These are phyloP conservation scores for Trypanosoma congolense DNA, from an alignment of 208 protist species.

Conservation along the genomic window DNA sequence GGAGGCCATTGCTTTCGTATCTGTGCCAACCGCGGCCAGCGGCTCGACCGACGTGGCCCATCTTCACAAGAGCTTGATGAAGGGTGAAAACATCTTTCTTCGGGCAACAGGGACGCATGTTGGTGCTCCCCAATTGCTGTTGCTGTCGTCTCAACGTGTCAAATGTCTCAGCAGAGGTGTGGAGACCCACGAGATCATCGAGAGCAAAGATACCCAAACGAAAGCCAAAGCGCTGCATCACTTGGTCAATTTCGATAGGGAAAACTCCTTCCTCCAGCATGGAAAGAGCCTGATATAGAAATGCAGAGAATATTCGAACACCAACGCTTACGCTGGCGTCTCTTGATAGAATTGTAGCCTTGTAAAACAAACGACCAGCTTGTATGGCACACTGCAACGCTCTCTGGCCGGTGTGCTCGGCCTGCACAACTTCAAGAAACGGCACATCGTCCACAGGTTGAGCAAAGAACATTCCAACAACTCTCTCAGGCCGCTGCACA, in stretches of 20 bases:
- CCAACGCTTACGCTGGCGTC: slow-evolving; percentile 64
- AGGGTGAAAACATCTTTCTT: slow-evolving; percentile 44
- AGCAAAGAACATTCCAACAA: slow-evolving; percentile 85
- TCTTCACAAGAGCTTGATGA: slow-evolving; percentile 36
- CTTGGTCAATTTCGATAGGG: slow-evolving; percentile 72
- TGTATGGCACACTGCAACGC: slow-evolving; percentile 48
- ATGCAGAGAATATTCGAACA: slow-evolving; percentile 66
- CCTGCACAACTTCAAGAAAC: slow-evolving; percentile 70
- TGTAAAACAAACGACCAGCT: slow-evolving; percentile 51
- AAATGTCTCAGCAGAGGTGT: slow-evolving; percentile 32
- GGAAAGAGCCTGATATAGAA: slow-evolving; percentile 68
- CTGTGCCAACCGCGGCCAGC: slow-evolving; percentile 72
- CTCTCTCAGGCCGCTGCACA: slow-evolving; percentile 41
- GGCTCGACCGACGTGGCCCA: slow-evolving; percentile 64
- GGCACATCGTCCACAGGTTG: slow-evolving; percentile 75
- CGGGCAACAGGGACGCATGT: slow-evolving; percentile 18
- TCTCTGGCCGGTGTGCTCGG: slow-evolving; percentile 29
- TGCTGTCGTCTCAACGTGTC: slow-evolving; percentile 1
- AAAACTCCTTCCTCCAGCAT: slow-evolving; percentile 84
- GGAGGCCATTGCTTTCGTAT: slow-evolving; percentile 25
- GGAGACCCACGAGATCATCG: slow-evolving; percentile 81
- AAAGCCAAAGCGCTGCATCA: slow-evolving; percentile 64
- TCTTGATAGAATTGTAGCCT: slow-evolving; percentile 65
- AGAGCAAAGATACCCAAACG: slow-evolving; percentile 72
- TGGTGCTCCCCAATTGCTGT: not conserved